Evolutionary conservation across 208 protist genomes (phyloP), one percentile per base, ranked within the genome.

Genomic region (Trypanosoma melophagium): DNA sequence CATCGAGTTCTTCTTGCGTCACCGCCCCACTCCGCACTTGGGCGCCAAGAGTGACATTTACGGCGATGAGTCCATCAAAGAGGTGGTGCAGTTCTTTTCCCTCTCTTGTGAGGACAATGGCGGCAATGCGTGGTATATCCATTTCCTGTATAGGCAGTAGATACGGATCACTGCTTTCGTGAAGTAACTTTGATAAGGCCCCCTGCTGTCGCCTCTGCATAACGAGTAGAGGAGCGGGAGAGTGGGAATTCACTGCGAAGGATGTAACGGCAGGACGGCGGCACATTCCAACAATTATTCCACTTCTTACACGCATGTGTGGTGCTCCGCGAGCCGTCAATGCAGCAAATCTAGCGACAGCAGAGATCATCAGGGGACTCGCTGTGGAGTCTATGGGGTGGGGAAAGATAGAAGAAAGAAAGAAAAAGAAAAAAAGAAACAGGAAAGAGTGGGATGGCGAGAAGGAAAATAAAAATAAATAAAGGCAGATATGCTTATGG

Each of bases 1-100:
- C 76, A 13, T 83, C 76, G 55, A 76, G 13, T 38, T 83, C 75
- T 38, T 79, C 70, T 19, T 52, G 35, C n/a, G 77, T 69, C 13
- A 51, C 52, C 7, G 38, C 55, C 24, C 55, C 60, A 42, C 58
- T 62, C 67, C 80, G 76, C 40, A 83, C 60, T 69, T 79, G 72
- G 69, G 84, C 71, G 21, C 79, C 73, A 13, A 89, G 71, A 2
- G 80, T 76, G 35, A 77, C 81, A 56, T 76, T 88, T 12, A 74
- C 66, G 5, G 87, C 84, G 51, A 75, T 84, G 1, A 94, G 62
- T 14, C 76, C 84, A 22, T 87, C 83, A 45, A 73, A 87, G 40
- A 85, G 71, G 59, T 91, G 84, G 17, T 65, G 60, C 35, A 60
- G 0, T 50, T 52, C 47, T 12, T 58, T 25, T 54, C 52, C 28